Percentiles rank a stretch among this genome's conserved stretches.
phyloP scores from a whole-genome alignment of 1,284 basidiomycete genomes.

The Tylopilus orsonianus region DNA sequence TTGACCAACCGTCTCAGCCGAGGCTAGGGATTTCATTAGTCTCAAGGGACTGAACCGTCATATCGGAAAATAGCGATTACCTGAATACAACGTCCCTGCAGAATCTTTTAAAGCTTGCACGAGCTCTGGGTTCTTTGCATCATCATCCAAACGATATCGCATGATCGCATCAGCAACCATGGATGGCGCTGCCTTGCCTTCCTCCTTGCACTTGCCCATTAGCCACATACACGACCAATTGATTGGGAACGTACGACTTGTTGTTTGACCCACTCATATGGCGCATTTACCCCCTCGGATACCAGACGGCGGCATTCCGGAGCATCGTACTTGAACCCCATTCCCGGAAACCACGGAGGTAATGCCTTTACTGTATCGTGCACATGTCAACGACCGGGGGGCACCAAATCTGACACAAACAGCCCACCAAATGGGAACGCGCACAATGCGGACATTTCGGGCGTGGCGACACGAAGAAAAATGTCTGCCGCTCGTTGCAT shows the following conservation, averaged over 20 bases:
- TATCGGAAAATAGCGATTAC: slow-evolving; percentile 14
- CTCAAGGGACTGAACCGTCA: neutral
- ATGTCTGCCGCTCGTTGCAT: neutral
- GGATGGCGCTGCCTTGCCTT: slow-evolving; percentile 13
- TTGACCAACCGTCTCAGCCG: slow-evolving; percentile 22
- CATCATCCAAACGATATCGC: slow-evolving; percentile 5
- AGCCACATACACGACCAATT: no score
- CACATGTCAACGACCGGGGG: no score
- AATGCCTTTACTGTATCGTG: neutral
- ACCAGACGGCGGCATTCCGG: neutral
- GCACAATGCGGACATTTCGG: neutral
- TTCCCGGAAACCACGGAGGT: neutral
- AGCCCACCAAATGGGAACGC: neutral
- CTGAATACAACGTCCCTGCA: slow-evolving; percentile 13
- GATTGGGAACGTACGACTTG: neutral
- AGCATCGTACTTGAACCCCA: neutral
- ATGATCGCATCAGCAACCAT: slow-evolving; percentile 23
- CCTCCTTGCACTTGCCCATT: no score
- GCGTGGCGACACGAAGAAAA: neutral
- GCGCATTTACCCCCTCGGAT: neutral
- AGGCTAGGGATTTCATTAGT: slow-evolving; percentile 12
- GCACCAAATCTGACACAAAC: no score
- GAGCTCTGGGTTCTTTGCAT: neutral
- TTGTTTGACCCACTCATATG: no score
- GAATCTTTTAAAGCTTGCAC: neutral